Base-by-base conservation (phyloP, 2,329 filamentous ascomycete genomes). In the Ophiocordyceps camponoti-floridani region DNA sequence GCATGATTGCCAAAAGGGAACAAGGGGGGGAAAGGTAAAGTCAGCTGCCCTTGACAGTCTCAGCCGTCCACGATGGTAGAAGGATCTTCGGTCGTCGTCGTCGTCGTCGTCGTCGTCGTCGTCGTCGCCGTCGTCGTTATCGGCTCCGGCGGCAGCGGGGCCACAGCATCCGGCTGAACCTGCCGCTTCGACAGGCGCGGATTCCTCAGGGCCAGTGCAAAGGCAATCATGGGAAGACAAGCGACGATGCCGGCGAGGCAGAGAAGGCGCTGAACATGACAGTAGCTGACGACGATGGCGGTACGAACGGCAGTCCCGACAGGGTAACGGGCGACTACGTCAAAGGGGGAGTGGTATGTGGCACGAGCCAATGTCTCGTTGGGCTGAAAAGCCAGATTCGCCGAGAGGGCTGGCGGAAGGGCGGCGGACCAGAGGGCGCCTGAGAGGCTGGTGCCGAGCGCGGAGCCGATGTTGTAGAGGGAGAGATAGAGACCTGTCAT, bases 241-340 rank as follows among this genome's bases (percentile, higher is more conserved):
- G 72, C 49, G 37, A 59, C 64, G 28, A 71, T 62, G 7, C 66
- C 68, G 0, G 65, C 62, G 38, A 69, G 62, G 47, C 60, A 65
- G 0, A 72, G 60, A 4, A 69, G 49, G 2, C 58, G 53, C 56
- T 71, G 68, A 1, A 67, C 61, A 33, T 65, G 55, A 43, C 62
- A 56, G 50, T 72, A 72, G 41, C 66, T 62, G 14, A 49, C 47
- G 38, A 72, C 65, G 26, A 71, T 65, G 35, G 63, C 66, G 1
- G 47, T 48, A 33, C 68, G 60, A 45, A 67, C 63, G 4, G 60
- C 58, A 0, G 67, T 67, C 23, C 67, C 68, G 1, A 69, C 57
- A 0, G 63, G 58, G 31, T 63, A 66, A 2, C 56, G 40, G 0
- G 51, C 48, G 4, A 63, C 51, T 1, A 57, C 52, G 0, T 51